Evolutionary conservation across 1,139 yeast genomes (phyloP).

Genomic region (Yamadazyma sp.): DNA sequence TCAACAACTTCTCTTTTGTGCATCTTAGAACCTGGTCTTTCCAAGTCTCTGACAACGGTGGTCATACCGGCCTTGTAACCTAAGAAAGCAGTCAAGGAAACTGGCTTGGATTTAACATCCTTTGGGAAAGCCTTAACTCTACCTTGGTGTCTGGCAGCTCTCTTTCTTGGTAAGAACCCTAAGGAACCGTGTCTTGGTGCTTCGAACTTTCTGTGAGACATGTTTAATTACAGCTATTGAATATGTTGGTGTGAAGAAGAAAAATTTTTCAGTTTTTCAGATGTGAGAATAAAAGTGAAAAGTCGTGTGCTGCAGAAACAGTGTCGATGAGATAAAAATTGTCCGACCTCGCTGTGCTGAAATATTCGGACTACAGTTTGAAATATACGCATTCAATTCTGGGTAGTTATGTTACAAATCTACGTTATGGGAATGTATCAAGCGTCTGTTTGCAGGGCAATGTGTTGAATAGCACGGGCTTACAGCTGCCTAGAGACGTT

Average conservation of each 20-base stretch:
- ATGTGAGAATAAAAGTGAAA: not conserved
- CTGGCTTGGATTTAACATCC: constrained; percentile 98
- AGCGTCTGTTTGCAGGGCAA: too few species aligned
- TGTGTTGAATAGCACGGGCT: too few species aligned
- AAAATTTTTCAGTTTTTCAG: constrained; percentile 7
- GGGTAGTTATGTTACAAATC: too few species aligned
- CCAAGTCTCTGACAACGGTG: constrained; percentile 99
- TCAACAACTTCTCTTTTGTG: constrained; percentile 99
- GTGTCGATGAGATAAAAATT: not conserved
- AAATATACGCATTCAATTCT: not conserved
- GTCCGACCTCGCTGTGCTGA: not conserved
- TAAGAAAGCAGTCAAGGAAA: constrained; percentile 98
- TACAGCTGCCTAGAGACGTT: too few species aligned
- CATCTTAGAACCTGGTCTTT: constrained; percentile 99
- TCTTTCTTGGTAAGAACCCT: constrained; percentile 99
- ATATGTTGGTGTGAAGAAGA: constrained; percentile 3
- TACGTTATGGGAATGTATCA: too few species aligned
- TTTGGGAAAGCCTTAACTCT: constrained; percentile 99
- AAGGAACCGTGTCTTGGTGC: constrained; percentile 99
- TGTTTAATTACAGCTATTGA: constrained; percentile 24
- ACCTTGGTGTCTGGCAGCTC: constrained; percentile 98
- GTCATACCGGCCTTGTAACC: constrained; percentile 99
- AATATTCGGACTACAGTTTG: not conserved
- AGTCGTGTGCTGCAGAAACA: constrained; percentile 2
- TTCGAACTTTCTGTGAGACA: constrained; percentile 99